Percentiles rank a stretch among this genome's conserved stretches.
phyloP scores from a whole-genome alignment of 2,329 filamentous ascomycete species.

The Aureobasidium musti region DNA sequence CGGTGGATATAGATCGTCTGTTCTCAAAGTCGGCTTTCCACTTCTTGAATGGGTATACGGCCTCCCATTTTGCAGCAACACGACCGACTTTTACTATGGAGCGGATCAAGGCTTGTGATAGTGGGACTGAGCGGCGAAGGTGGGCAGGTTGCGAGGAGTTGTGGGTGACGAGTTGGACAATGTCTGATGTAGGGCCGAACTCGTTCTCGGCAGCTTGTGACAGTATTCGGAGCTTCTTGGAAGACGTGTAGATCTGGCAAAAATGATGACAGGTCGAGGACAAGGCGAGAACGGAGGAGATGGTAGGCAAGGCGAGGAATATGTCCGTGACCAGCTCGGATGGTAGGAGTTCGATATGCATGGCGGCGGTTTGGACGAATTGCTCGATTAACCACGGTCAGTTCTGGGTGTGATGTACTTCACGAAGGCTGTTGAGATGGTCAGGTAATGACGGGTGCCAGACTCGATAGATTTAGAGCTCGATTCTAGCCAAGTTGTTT shows the following conservation, averaged over 20 bases:
- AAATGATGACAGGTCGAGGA: slow-evolving; percentile 59
- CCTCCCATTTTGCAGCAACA: slow-evolving; percentile 59
- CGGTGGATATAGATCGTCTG: slow-evolving; percentile 54
- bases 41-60: slow-evolving; percentile 64
- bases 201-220: slow-evolving; percentile 56
- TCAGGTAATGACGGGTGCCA: background rate
- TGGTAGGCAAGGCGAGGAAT: slow-evolving; percentile 55
- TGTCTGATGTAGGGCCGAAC: slow-evolving; percentile 60
- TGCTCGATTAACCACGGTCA: background rate
- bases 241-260: slow-evolving; percentile 54
- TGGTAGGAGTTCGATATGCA: slow-evolving; percentile 58
- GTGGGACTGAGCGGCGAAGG: slow-evolving; percentile 53
- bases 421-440: background rate
- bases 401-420: background rate
- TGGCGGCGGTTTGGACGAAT: slow-evolving; percentile 36
- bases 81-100: slow-evolving; percentile 58
- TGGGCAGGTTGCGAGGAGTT: slow-evolving; percentile 62
- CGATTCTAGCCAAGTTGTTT: background rate
- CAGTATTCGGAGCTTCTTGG: slow-evolving; percentile 58
- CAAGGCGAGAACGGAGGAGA: slow-evolving; percentile 57
- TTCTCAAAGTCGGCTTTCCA: slow-evolving; percentile 61
- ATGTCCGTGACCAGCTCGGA: slow-evolving; percentile 62
- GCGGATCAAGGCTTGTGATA: slow-evolving; percentile 58
- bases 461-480: background rate
- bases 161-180: slow-evolving; percentile 61